Base-by-base conservation (phyloP, 768 basidiomycete species). In the Mycena amicta region DNA sequence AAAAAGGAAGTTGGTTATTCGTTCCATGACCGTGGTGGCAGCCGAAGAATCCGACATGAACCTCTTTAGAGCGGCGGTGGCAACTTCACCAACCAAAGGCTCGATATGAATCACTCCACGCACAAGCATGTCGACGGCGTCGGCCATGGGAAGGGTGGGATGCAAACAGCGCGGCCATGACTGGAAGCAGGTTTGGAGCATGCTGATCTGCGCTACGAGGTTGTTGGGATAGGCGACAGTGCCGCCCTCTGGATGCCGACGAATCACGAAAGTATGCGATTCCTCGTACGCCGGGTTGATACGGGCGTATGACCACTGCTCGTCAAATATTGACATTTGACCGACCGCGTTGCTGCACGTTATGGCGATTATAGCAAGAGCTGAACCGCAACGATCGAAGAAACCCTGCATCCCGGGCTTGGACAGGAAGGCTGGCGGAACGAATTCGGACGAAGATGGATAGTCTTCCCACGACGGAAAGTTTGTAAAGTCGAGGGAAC, bases 101-200 rank as follows among this genome's bases (percentile, higher is more conserved):
- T 97, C 93, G 28, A 94, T 85, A 63, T 96, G 95, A 25, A 92
- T 80, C n/a, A 92, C 82, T 2, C 90, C 91, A 30, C 86, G 83
- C 46, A 95, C 77, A 25, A 95, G 82, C 79, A 93, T 86, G 62
- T 93, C 89, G 51, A 93, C 78, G 0, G 86, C 83, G 41, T 89
- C 87, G 12, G 78, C 68, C 49, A 89, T 70, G 41, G 83, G 66
- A 29, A 84, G 75, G 3, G 80, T 76, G 2, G 80, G 72, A 66
- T 87, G 84, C 41, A 94, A 77, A 65, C 86, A 90, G 2, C 95
- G 84, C 0, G 95, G 95, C 86, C 93, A 90, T 4, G 90, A 83
- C 59, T 89, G 87, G 70, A 94, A 90, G 67, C 89, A 86, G 0
- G 87, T 83, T 63, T 88, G 84, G 3, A 95, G 78, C 30, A 95